Base-by-base conservation (phyloP, 768 basidiomycete species). In the Boletus reticulatus region DNA sequence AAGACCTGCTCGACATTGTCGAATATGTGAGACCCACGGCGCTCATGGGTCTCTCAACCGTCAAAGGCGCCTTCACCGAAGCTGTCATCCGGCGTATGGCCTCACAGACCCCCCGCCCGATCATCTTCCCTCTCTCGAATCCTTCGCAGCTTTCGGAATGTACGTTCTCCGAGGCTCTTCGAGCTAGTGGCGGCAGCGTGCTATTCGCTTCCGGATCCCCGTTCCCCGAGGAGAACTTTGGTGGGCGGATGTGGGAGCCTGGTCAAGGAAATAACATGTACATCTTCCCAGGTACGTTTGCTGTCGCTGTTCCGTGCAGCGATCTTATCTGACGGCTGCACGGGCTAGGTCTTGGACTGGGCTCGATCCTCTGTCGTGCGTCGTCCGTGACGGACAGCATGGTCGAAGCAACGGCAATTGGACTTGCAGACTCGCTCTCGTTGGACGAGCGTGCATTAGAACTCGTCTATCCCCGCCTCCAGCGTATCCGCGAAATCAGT, bases 251-350 rank as follows among this genome's bases (percentile, higher is more conserved):
- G 34, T 74, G 87, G 60, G 85, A 87, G 60, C 85, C 94, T 3
- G 91, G 92, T 22, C 95, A 97, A 73, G 94, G 94, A 27, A 97
- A 96, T 71, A 98, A 96, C 72, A 94, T 94, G 91, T 90, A 89
- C 70, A 88, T 89, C 65, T 87, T 87, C 78, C 85, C 84, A 47
- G 82, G 84, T 83, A 41, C 16, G 72, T 64, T 29, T 16, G 3
- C 6, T 13, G 13, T 24, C 7, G n/a, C 8, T 0, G 29, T 43
- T 22, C 22, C n/a, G 13, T 22, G 19, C n/a, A 16, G 19, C 13
- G n/a, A n/a, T 50, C n/a, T n/a, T n/a, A n/a, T 13, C 32, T 67
- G 54, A 58, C 43, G 4, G 16, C 16, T 22, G 22, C 42, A 9
- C 24, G 22, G 13, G n/a, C 41, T 34, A 66, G 65, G 60, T 41